Evolutionary conservation across 352 stramenopile genomes (phyloP), one percentile per base, ranked within the genome.

Genomic region (Ophiocytium majus): DNA sequence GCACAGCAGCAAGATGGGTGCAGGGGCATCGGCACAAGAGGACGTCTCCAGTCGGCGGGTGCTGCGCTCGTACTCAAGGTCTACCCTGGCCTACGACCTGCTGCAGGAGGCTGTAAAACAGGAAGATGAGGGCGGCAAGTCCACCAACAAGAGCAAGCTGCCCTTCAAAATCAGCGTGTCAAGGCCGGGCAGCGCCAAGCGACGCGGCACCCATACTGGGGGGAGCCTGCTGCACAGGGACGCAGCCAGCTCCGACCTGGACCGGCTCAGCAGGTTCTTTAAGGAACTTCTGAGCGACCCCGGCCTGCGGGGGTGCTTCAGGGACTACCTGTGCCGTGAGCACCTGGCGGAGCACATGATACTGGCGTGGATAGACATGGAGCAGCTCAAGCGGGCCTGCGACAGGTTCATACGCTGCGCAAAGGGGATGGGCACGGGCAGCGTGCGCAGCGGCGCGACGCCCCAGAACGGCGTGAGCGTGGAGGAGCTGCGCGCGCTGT

Each of bases 291-390:
- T 76, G 31, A 37, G 64, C 34, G 64, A 76, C 17, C 64, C 64
- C 17, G 64, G 64, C 34, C 34, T 76, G 64, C 31, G 64, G 17
- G 64, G 64, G 5, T 76, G 64, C 34, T 76, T 76, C 34, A 76
- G 64, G 17, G 64, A 76, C 34, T 76, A 37, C 17, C 64, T 76
- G 5, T 34, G 31, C 31, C 5, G 17, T 5, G 64, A 76, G 64
- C 64, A 76, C 34, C 64, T 76, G 31, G 64, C 64, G 31, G 64
- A 76, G 34, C 64, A 76, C 34, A 5, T 76, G 64, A 37, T 37
- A 5, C 64, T 76, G 64, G 31, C 34, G 31, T 76, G 64, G 64
- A 17, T 76, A 17, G 64, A 76, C 31, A 37, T 37, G 31, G 64
- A 76, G 64, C 64, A 76, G 31, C 31, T 76, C 5, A 76, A 76